phyloP scores from a whole-genome alignment of 2,329 filamentous ascomycete species.

The Falciphora oryzae region DNA sequence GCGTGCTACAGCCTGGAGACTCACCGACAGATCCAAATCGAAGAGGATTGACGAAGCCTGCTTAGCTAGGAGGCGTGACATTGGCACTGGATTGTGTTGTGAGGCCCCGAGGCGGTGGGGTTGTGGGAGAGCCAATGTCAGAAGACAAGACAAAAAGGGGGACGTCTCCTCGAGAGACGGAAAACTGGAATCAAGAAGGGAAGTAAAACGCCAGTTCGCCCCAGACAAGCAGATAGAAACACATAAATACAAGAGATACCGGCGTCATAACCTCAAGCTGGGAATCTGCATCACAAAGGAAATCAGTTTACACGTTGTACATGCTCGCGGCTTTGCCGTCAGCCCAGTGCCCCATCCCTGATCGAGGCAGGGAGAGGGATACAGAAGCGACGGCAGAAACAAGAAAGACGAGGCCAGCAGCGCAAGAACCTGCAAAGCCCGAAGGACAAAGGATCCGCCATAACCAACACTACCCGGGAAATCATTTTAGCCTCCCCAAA shows the following conservation, averaged over 20 bases:
- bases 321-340: not conserved
- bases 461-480: not conserved
- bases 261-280: not conserved
- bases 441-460: not conserved
- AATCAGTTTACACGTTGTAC: constrained; percentile 1
- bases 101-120: not conserved
- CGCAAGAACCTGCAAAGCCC: not conserved
- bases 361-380: not conserved
- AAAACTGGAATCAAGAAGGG: not conserved
- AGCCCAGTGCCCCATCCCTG: no score
- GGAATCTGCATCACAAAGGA: constrained; percentile 1
- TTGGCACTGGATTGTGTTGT: no score
- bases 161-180: not conserved
- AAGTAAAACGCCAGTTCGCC: not conserved
- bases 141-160: no score
- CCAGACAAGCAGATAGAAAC: not conserved
- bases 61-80: not conserved
- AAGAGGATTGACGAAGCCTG: constrained; percentile 11
- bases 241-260: not conserved
- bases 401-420: not conserved
- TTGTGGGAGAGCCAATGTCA: not conserved
- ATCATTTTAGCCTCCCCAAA: not conserved
- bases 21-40: constrained; percentile 15
- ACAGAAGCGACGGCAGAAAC: not conserved
- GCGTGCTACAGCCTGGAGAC: constrained; percentile 19